phyloP scores from a whole-genome alignment of 2,329 filamentous ascomycete species.

The Pseudopithomyces maydicus region DNA sequence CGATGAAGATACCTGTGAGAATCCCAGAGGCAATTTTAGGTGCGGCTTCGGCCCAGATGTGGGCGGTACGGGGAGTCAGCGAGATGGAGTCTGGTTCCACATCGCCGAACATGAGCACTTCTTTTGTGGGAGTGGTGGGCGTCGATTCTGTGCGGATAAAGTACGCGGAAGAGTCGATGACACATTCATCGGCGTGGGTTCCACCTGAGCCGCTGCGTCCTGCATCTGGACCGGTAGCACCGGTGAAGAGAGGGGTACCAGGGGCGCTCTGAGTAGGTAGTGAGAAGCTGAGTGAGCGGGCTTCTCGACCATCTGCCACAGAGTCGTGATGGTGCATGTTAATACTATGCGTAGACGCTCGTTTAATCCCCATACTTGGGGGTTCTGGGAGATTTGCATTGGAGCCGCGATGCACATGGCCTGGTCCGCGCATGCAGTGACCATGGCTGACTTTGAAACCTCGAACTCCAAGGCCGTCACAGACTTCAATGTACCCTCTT shows the following conservation, averaged over 20 bases:
- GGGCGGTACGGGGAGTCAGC: slow-evolving; percentile 76
- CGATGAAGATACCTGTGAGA: slow-evolving; percentile 85
- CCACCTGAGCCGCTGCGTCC: slow-evolving; percentile 21
- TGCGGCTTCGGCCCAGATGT: slow-evolving; percentile 87
- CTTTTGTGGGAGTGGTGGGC: slow-evolving; percentile 48
- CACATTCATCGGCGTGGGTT: slow-evolving; percentile 56
- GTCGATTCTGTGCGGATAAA: slow-evolving; percentile 77
- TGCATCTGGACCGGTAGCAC: slow-evolving; percentile 17
- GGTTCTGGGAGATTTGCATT: slow-evolving; percentile 47
- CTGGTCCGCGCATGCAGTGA: slow-evolving; percentile 73
- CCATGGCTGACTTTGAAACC: slow-evolving; percentile 89
- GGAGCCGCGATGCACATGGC: slow-evolving; percentile 50
- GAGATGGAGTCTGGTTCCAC: slow-evolving; percentile 91
- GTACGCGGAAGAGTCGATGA: slow-evolving; percentile 88
- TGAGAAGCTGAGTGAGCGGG: slow-evolving; percentile 42
- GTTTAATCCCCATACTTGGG: slow-evolving; percentile 26
- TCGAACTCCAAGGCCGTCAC: slow-evolving; percentile 86
- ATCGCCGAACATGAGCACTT: slow-evolving; percentile 93
- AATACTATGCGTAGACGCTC: slow-evolving; percentile 22
- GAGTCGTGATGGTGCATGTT: slow-evolving; percentile 4
- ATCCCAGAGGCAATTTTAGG: slow-evolving; percentile 76
- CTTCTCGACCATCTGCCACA: slow-evolving; percentile 27
- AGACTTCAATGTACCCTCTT: slow-evolving; percentile 85
- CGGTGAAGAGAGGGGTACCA: slow-evolving; percentile 40
- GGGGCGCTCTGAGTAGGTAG: slow-evolving; percentile 39